These are phyloP conservation scores for Aureobasidium sp. DNA, from an alignment of 2,329 filamentous ascomycete species.

Conservation along the genomic window DNA sequence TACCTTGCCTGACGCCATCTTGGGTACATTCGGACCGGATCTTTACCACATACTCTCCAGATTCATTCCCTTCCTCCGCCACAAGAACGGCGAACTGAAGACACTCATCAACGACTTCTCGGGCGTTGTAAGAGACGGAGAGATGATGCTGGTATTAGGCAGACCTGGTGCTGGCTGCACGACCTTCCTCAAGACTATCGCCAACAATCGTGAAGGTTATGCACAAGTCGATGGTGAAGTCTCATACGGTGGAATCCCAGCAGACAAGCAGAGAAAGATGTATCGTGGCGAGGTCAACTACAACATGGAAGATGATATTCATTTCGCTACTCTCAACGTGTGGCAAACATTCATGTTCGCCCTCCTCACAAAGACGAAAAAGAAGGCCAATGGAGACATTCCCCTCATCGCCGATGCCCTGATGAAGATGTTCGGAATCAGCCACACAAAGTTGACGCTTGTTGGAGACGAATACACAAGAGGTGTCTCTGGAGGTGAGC, in stretches of 20 bases:
- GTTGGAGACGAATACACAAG: constrained; percentile 68
- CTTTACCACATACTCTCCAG: constrained; percentile 57
- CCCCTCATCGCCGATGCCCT: constrained; percentile 63
- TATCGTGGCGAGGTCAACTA: constrained; percentile 74
- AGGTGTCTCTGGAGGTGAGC: constrained; percentile 72
- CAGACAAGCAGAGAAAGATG: constrained; percentile 58
- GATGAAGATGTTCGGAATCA: constrained; percentile 71
- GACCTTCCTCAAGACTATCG: constrained; percentile 69
- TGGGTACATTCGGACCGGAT: constrained; percentile 76
- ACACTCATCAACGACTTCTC: constrained; percentile 60
- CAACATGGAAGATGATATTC: constrained; percentile 68
- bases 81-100: constrained; percentile 44
- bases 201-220: constrained; percentile 61
- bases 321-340: constrained; percentile 67
- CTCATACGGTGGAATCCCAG: constrained; percentile 63
- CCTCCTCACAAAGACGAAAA: constrained; percentile 66
- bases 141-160: constrained; percentile 68
- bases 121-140: constrained; percentile 54
- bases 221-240: constrained; percentile 62
- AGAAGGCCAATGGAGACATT: constrained; percentile 56
- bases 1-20: constrained; percentile 64
- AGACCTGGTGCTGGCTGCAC: constrained; percentile 68
- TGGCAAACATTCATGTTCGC: constrained; percentile 73
- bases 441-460: constrained; percentile 64
- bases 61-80: constrained; percentile 46